phyloP scores from a whole-genome alignment of 768 basidiomycete species.

The Trametes punicea region DNA sequence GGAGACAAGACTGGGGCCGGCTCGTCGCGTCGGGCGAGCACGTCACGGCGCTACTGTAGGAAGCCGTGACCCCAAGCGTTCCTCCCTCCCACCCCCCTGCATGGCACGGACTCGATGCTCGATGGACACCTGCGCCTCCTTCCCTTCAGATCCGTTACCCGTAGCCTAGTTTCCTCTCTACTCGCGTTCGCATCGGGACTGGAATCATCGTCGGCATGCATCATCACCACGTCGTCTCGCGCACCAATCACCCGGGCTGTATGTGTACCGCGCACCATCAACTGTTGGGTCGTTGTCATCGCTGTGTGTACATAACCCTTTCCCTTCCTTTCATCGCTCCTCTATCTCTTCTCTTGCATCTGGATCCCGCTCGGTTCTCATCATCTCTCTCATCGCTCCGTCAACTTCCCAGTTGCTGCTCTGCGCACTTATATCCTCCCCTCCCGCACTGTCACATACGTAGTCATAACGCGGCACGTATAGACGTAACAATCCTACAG shows the following conservation, averaged over 20 bases:
- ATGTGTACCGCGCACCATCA: slow-evolving; percentile 6
- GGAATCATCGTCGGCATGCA: neutral
- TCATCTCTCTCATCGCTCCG: slow-evolving; percentile 4
- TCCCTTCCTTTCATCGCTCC: neutral
- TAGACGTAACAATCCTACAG: no score
- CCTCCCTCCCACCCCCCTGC: neutral
- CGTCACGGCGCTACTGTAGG: slow-evolving; percentile 54
- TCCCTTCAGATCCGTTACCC: no score
- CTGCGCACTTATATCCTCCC: neutral
- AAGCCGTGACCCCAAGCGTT: neutral
- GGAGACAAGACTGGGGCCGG: slow-evolving; percentile 78
- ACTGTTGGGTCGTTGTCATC: slow-evolving; percentile 7
- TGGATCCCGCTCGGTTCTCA: neutral
- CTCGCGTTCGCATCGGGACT: slow-evolving; percentile 3
- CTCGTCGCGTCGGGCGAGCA: slow-evolving; percentile 67
- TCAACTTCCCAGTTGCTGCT: slow-evolving; percentile 1
- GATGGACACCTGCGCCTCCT: slow-evolving; percentile 8
- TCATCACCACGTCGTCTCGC: slow-evolving; percentile 1
- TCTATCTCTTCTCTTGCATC: neutral
- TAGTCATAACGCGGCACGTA: no score
- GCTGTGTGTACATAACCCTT: slow-evolving; percentile 15
- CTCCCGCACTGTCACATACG: neutral
- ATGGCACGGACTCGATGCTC: slow-evolving; percentile 4
- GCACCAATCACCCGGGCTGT: slow-evolving; percentile 2
- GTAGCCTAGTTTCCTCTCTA: neutral